Evolutionary conservation across 2,329 filamentous ascomycete genomes (phyloP).

Genomic region (Grosmannia huntii): DNA sequence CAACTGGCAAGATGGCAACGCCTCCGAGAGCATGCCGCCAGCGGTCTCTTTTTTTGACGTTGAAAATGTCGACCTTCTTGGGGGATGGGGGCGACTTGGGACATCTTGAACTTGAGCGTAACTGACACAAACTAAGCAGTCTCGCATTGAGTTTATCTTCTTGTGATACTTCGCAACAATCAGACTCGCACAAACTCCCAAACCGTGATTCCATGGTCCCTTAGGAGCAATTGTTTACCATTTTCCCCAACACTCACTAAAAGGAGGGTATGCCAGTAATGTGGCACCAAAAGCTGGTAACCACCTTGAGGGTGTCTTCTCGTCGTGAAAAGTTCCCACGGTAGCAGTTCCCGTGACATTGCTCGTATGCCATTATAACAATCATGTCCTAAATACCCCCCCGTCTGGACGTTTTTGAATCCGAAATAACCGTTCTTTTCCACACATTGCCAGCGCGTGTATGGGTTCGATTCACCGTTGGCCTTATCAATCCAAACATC

Average conservation of each 20-base stretch:
- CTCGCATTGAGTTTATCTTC: too few relatives aligned
- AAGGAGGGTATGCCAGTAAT: background rate
- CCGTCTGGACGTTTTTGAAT: background rate
- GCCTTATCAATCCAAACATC: background rate
- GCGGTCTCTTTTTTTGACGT: too few relatives aligned
- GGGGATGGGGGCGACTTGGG: too few relatives aligned
- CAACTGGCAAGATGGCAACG: too few relatives aligned
- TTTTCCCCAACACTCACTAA: background rate
- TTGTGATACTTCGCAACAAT: background rate
- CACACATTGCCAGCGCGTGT: background rate
- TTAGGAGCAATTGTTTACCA: background rate
- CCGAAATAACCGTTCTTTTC: background rate
- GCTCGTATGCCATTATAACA: background rate
- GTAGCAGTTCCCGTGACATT: background rate
- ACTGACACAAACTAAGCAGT: too few relatives aligned
- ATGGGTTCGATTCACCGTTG: background rate
- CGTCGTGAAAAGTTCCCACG: background rate
- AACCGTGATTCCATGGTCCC: background rate
- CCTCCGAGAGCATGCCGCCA: too few relatives aligned
- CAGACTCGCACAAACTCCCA: constrained; percentile 1
- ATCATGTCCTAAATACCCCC: background rate
- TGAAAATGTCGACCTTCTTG: too few relatives aligned
- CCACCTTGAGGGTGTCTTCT: background rate
- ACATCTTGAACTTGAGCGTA: too few relatives aligned
- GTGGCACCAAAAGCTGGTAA: background rate